Percentiles rank a stretch among this genome's conserved stretches.
Conservation (phyloP, 2,329 filamentous ascomycete species). For the Penicillium vulpinum region DNA sequence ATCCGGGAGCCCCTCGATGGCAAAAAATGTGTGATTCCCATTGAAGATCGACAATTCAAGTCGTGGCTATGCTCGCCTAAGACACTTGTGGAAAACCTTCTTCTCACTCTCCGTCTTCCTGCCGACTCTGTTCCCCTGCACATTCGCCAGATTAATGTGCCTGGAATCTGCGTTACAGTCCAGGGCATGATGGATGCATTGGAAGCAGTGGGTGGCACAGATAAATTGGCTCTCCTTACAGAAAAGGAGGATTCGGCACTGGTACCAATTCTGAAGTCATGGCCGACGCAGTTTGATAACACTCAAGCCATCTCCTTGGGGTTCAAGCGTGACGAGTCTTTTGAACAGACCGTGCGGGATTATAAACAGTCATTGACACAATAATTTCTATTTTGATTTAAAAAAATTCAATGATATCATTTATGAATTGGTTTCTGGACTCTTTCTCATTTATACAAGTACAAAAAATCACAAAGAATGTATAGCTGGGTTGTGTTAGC, state of each 20-base stretch:
- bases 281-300: conserved; percentile 59
- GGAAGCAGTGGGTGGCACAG: conserved; percentile 55
- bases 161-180: conserved; percentile 55
- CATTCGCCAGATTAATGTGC: conserved; percentile 58
- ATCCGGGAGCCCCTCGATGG: conserved; percentile 64
- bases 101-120: conserved; percentile 50
- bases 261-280: conserved; percentile 56
- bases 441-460: neutral
- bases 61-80: conserved; percentile 58
- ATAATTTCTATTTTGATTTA: neutral
- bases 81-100: conserved; percentile 55
- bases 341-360: conserved; percentile 58
- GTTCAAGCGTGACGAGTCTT: conserved; percentile 53
- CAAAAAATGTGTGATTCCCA: conserved; percentile 53
- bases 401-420: neutral
- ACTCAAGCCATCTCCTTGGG: conserved; percentile 53
- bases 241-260: conserved; percentile 54
- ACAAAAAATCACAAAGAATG: neutral
- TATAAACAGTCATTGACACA: conserved; percentile 46
- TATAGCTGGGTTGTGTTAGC: neutral
- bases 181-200: conserved; percentile 59
- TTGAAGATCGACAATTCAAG: conserved; percentile 52
- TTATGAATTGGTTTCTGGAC: neutral
- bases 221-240: conserved; percentile 52
- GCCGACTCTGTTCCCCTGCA: conserved; percentile 43